A percentile compares a stretch with the other conserved stretches of the same genome.
Evolutionary conservation across 2,329 filamentous ascomycete genomes (phyloP).

Genomic region (Neofusicoccum umdonicola): DNA sequence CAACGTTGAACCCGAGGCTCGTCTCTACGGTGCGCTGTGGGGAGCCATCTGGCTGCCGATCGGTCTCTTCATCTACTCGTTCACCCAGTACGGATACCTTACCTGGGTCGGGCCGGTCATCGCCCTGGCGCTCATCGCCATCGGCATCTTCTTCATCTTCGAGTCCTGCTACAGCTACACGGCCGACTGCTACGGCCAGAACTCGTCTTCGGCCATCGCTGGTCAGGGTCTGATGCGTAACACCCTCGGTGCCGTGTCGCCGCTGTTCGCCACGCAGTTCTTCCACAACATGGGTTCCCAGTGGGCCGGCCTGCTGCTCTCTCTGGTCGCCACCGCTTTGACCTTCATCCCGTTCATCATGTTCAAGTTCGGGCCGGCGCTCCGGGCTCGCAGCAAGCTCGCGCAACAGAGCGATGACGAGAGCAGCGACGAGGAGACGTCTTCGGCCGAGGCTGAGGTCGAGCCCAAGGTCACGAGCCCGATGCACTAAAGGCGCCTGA

Average conservation of each 20-base stretch:
- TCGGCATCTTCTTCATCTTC: slow-evolving; percentile 55
- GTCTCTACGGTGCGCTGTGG: slow-evolving; percentile 50
- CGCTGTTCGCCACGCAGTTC: slow-evolving; percentile 52
- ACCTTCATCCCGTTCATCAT: slow-evolving; percentile 46
- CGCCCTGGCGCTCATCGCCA: slow-evolving; percentile 49
- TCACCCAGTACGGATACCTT: slow-evolving; percentile 52
- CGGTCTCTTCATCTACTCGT: slow-evolving; percentile 54
- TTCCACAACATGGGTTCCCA: slow-evolving; percentile 55
- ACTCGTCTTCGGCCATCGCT: slow-evolving; percentile 44
- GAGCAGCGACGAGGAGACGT: slow-evolving; percentile 3
- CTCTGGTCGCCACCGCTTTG: slow-evolving; percentile 45
- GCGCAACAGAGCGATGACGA: slow-evolving; percentile 22
- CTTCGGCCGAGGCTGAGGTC: neutral
- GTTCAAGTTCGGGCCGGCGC: slow-evolving; percentile 41
- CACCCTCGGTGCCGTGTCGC: slow-evolving; percentile 52
- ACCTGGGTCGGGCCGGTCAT: slow-evolving; percentile 52
- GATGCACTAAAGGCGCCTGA: neutral
- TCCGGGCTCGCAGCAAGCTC: slow-evolving; percentile 41
- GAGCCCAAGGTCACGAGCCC: neutral
- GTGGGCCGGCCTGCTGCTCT: slow-evolving; percentile 51
- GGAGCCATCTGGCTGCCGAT: slow-evolving; percentile 49
- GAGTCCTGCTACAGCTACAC: slow-evolving; percentile 51
- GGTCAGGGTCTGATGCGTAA: slow-evolving; percentile 55
- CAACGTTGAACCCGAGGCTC: slow-evolving; percentile 44
- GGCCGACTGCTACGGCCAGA: slow-evolving; percentile 53